A percentile compares a stretch with the other conserved stretches of the same genome.
Conservation (phyloP, 2,329 filamentous ascomycete species). For the Curvularia spicifera region DNA sequence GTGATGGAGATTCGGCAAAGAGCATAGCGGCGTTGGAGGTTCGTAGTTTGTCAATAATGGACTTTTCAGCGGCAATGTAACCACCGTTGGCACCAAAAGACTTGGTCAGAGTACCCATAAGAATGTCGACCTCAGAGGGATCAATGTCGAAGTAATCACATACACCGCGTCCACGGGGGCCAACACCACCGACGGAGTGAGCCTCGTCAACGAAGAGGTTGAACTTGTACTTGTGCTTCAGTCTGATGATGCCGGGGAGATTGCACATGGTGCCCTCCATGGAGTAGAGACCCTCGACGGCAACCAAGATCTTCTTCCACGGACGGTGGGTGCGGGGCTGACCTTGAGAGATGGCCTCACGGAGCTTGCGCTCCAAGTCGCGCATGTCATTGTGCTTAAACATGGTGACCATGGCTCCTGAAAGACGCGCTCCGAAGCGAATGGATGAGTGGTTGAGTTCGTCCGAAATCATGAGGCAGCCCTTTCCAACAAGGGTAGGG, state of each 20-base stretch:
- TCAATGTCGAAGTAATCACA: conserved; percentile 97
- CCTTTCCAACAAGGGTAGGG: conserved; percentile 89
- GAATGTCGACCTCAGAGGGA: conserved; percentile 84
- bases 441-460: conserved; percentile 98
- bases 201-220: conserved; percentile 95
- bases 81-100: conserved; percentile 98
- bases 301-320: conserved; percentile 98
- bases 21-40: conserved; percentile 84
- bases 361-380: conserved; percentile 82
- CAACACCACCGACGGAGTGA: conserved; percentile 92
- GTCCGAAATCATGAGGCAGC: conserved; percentile 92
- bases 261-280: conserved; percentile 99
- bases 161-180: conserved; percentile 85
- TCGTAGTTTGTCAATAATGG: conserved; percentile 90
- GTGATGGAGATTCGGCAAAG: conserved; percentile 85
- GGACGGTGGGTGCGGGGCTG: conserved; percentile 97
- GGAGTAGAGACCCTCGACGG: conserved; percentile 95
- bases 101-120: conserved; percentile 98
- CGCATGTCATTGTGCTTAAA: conserved; percentile 98
- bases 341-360: conserved; percentile 93
- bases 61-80: conserved; percentile 88
- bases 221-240: conserved; percentile 98
- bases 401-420: conserved; percentile 90
- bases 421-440: conserved; percentile 90
- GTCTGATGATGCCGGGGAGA: conserved; percentile 81